phyloP scores from a whole-genome alignment of 805 yeast genomes.

The Peterozyma toletana region DNA sequence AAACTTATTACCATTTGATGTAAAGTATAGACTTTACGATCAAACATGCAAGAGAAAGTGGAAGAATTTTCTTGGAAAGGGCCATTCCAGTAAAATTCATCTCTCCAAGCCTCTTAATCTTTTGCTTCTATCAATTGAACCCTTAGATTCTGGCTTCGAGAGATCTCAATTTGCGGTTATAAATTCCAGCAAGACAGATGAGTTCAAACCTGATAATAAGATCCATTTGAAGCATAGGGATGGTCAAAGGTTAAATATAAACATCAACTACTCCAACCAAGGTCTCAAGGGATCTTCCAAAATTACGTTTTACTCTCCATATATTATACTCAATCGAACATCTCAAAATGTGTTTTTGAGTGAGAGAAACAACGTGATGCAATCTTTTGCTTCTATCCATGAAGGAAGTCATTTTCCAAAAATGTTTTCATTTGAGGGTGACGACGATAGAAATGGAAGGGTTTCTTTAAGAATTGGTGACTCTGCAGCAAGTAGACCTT shows the following conservation, averaged over 20 bases:
- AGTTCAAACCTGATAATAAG: constrained; percentile 47
- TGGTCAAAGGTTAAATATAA: constrained; percentile 62
- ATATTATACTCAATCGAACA: constrained; percentile 75
- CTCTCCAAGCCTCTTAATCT: constrained; percentile 70
- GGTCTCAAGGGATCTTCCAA: constrained; percentile 46
- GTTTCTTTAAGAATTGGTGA: constrained; percentile 62
- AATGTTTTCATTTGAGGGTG: constrained; percentile 77
- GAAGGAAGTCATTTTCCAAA: constrained; percentile 38
- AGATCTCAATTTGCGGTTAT: constrained; percentile 73
- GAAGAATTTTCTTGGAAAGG: constrained; percentile 54
- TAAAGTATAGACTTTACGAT: constrained; percentile 70
- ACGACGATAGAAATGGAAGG: constrained; percentile 51
- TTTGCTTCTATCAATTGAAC: constrained; percentile 62
- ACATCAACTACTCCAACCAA: constrained; percentile 54
- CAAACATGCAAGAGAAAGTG: constrained; percentile 63
- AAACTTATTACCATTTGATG: constrained; percentile 77
- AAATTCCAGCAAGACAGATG: constrained; percentile 46
- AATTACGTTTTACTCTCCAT: constrained; percentile 76
- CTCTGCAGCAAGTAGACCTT: constrained; percentile 63
- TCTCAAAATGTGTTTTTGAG: constrained; percentile 58
- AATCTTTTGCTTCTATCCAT: constrained; percentile 28
- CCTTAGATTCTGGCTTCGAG: constrained; percentile 52
- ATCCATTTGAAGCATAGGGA: constrained; percentile 48
- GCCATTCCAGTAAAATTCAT: constrained; percentile 68
- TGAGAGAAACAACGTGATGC: constrained; percentile 45